Percentiles rank a stretch among this genome's conserved stretches.
These are phyloP conservation scores for Backusella morwellensis DNA, from an alignment of 192 early-diverging fungal species.

Conservation along the genomic window DNA sequence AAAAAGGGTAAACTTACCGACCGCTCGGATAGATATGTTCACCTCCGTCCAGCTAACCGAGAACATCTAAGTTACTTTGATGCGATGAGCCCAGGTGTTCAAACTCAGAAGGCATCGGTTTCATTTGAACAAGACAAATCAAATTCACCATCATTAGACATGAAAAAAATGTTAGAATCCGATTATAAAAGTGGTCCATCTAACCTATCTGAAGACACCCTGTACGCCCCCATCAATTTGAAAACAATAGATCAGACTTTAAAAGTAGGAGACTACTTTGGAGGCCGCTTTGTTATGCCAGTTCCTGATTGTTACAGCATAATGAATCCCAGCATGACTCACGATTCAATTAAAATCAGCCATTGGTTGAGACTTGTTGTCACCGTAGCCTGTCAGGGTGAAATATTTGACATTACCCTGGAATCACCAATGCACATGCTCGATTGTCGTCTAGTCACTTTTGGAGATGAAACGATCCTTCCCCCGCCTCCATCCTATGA, in stretches of 20 bases:
- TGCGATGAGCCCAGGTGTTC: neutral
- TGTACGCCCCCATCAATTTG: constrained; percentile 13
- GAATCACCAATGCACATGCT: constrained; percentile 27
- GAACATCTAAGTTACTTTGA: constrained; percentile 3
- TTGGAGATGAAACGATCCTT: constrained; percentile 28
- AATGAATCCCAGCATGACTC: constrained; percentile 19
- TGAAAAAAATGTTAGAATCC: neutral
- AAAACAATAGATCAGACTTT: constrained; percentile 21
- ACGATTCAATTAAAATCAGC: constrained; percentile 9
- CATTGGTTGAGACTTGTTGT: constrained; percentile 24
- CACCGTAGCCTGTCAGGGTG: constrained; percentile 2
- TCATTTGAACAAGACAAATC: neutral
- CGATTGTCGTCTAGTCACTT: constrained; percentile 26
- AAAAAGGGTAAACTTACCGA: neutral
- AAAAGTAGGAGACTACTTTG: constrained; percentile 20
- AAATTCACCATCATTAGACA: neutral
- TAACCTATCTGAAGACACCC: neutral
- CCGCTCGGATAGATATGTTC: neutral
- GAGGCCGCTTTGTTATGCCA: constrained; percentile 29
- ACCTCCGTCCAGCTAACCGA: neutral
- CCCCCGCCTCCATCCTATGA: constrained; percentile 23
- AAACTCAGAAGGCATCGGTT: neutral
- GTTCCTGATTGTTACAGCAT: constrained; percentile 24
- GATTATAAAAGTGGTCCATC: neutral
- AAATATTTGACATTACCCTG: constrained; percentile 7